Base-by-base conservation (phyloP, 108 stramenopile species). In the Craspedostauros australis region DNA sequence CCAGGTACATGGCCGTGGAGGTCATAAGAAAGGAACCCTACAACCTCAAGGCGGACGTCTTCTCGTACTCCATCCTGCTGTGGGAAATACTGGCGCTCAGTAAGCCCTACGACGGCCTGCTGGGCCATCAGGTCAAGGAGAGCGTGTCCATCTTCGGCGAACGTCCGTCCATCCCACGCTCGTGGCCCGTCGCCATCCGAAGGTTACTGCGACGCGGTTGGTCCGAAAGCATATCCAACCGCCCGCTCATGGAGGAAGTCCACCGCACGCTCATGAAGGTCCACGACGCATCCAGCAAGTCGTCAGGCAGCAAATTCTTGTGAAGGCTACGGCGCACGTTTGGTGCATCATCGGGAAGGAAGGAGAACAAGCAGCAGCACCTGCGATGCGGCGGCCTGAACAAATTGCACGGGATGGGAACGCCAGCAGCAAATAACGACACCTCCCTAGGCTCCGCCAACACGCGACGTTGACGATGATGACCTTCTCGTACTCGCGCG, bases 1-100 rank as follows among this genome's bases (percentile, higher is more conserved):
- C 88, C 8, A 66, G 97, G 22, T 98, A 98, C 65, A 98, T 98
- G 97, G 97, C 97, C 5, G 95, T 95, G 0, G 84, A 86, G 54
- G 84, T 87, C 25, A 84, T 82, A 7, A 50, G 82, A 6, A 82
- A 82, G 52, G 57, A 68, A 23, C 83, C 89, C 11, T 95, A 95
- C 75, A 95, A 96, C 53, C 78, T 91, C 43, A 90, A 88, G 44
- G 89, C 85, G 3, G 96, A 96, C 49, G 88, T 95, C 0, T 95
- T 89, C 59, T 82, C 76, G 9, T 88, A 67, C 45, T 63, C 77
- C n/a, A 66, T 88, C n/a, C 30, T 82, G 30, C 38, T 88, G 38
- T 88, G 82, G 75, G 80, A 86, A 42, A 57, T 86, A 30, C 63
- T 76, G 75, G 75, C 74, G 4, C 50, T 76, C 5, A 30, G 58